Conservation (phyloP, 192 early-diverging fungal genomes). For the Entomortierella parvispora region DNA sequence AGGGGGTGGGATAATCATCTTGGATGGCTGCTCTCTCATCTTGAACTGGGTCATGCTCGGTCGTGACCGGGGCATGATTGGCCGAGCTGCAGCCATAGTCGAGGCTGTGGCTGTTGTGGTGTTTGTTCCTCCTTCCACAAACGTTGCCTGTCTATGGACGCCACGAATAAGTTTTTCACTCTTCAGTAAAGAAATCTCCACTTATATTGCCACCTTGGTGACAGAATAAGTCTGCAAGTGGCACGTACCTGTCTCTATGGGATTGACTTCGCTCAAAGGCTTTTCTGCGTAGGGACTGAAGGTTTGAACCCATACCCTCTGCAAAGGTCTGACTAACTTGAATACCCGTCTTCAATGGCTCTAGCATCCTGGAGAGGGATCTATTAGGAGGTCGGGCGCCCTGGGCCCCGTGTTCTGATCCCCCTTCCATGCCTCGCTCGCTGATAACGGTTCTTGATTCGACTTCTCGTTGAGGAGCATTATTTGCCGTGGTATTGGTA, state of each 20-base stretch:
- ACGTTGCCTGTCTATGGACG: too few species aligned
- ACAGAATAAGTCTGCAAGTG: too few species aligned
- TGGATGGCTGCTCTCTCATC: conserved; percentile 23
- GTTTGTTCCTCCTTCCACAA: not conserved
- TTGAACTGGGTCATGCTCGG: conserved; percentile 33
- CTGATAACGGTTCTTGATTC: too few species aligned
- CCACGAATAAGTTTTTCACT: too few species aligned
- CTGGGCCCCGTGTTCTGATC: not conserved
- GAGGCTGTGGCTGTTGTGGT: not conserved
- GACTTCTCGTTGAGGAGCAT: too few species aligned
- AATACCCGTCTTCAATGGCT: conserved; percentile 1
- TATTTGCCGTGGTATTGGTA: too few species aligned
- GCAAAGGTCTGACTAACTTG: conserved; percentile 33
- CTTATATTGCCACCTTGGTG: too few species aligned
- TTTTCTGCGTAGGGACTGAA: conserved; percentile 25
- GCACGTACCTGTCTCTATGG: conserved; percentile 1
- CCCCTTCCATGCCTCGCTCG: too few species aligned
- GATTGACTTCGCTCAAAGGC: conserved; percentile 24
- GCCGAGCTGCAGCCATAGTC: not conserved
- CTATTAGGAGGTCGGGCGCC: not conserved
- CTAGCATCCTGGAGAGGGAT: conserved; percentile 3
- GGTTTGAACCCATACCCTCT: conserved; percentile 24
- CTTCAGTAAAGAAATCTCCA: too few species aligned
- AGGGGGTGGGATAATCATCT: conserved; percentile 44
- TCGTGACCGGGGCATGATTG: conserved; percentile 26